Evolutionary conservation across 495 filamentous ascomycete genomes (phyloP).

Genomic region (Daldinia bambusicola): DNA sequence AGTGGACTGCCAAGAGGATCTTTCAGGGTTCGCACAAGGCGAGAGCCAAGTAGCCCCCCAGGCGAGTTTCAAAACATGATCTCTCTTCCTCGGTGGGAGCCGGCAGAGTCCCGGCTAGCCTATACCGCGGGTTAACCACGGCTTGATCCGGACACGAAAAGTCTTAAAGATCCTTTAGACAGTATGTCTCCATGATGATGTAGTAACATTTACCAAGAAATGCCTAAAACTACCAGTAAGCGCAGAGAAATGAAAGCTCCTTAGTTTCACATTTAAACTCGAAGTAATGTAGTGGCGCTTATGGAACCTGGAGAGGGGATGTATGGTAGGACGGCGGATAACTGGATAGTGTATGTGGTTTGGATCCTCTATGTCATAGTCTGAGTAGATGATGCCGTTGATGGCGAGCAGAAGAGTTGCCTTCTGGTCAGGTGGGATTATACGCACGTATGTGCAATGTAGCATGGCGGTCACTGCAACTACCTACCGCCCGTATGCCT

Average conservation of each 20-base stretch:
- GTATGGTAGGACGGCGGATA: slow-evolving; percentile 3
- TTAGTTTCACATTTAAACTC: slow-evolving; percentile 6
- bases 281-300: slow-evolving; percentile 9
- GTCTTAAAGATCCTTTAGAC: slow-evolving; percentile 4
- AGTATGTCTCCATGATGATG: neutral
- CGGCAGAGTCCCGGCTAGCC: slow-evolving; percentile 32
- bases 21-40: slow-evolving; percentile 16
- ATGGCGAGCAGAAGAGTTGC: slow-evolving; percentile 15
- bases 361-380: slow-evolving; percentile 14
- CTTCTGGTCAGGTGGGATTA: slow-evolving; percentile 24
- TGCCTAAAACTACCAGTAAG: neutral
- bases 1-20: slow-evolving; percentile 24
- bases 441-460: neutral
- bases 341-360: slow-evolving; percentile 8
- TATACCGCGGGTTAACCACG: slow-evolving; percentile 14
- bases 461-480: slow-evolving; percentile 8
- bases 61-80: slow-evolving; percentile 39
- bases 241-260: neutral
- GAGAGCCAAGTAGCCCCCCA: slow-evolving; percentile 37
- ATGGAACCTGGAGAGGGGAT: slow-evolving; percentile 8
- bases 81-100: slow-evolving; percentile 34
- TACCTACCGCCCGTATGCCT: slow-evolving; percentile 4
- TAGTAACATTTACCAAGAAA: slow-evolving; percentile 8
- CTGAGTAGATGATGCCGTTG: slow-evolving; percentile 14
- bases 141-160: slow-evolving; percentile 29